Evolutionary conservation across 2,329 filamentous ascomycete genomes (phyloP), one percentile per base, ranked within the genome.

Genomic region (Diplodia corticola): DNA sequence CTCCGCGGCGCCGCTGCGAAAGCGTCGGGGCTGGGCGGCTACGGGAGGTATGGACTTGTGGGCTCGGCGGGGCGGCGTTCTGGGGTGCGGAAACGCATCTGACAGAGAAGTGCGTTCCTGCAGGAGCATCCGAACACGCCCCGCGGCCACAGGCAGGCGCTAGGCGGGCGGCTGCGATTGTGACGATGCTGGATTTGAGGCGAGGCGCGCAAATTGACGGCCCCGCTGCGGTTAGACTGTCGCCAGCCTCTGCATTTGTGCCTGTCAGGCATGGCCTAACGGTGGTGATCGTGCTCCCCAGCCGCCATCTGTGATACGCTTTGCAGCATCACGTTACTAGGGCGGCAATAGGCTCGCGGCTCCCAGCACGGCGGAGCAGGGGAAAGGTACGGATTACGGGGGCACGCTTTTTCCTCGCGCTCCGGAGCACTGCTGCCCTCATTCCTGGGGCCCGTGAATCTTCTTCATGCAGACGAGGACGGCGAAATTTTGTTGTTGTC

Each of bases 401-500:
- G 6, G 22, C 26, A 24, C 49, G 44, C 40, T 17, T 20, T 49
- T 28, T 24, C 17, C 40, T 49, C 57, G 40, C 20, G 33, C 37
- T 61, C 55, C 44, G 49, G 40, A 49, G 57, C 40, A 7, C 26
- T 28, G 44, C 30, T 49, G 24, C 40, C 2, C 57, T 48, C 20
- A n/a, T 26, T 61, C 35, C 44, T 22, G 40, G 35, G 26, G 44
- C 44, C 57, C 33, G 57, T 26, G 44, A 40, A 20, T 33, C 26
- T 44, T 48, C 57, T 61, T 49, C 22, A 61, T 61, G 57, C 57
- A 46, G 44, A 26, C 57, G 30, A 46, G 22, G 37, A 59, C 24
- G 55, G 55, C 40, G 57, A 61, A 33, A 61, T 61, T 61, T 61
- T 61, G 57, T 49, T 49, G 57, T 61, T 61, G 57, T 61, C 55